These are phyloP conservation scores for Coemansia sp. DNA, from an alignment of 192 early-diverging fungal species.

Conservation along the genomic window DNA sequence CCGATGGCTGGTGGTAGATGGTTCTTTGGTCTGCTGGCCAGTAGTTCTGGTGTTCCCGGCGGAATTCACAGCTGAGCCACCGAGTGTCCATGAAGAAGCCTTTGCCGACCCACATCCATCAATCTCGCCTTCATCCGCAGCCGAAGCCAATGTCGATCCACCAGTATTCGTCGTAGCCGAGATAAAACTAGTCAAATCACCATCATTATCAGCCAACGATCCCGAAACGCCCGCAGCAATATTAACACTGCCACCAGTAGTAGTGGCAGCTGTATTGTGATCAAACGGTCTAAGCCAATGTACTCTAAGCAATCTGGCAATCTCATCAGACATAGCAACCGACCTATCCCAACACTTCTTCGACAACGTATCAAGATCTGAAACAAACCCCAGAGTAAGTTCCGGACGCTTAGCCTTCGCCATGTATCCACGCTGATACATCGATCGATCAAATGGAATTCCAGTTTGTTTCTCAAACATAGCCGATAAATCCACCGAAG, in stretches of 20 bases:
- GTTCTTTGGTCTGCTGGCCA: background rate
- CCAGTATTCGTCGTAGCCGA: background rate
- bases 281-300: slow-evolving; percentile 42
- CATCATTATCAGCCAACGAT: background rate
- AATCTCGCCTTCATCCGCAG: too few species aligned
- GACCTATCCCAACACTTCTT: slow-evolving; percentile 39
- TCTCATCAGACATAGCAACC: slow-evolving; percentile 39
- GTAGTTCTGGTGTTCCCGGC: background rate
- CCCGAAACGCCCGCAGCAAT: background rate
- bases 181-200: background rate
- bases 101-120: too few species aligned
- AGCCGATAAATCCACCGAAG: slow-evolving; percentile 24
- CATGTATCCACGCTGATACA: slow-evolving; percentile 40
- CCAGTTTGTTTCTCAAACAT: slow-evolving; percentile 32
- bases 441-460: slow-evolving; percentile 18
- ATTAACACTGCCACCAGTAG: background rate
- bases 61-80: background rate
- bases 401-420: slow-evolving; percentile 32
- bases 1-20: background rate
- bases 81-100: too few species aligned
- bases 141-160: background rate
- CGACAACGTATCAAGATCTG: slow-evolving; percentile 31
- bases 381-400: slow-evolving; percentile 27
- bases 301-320: slow-evolving; percentile 29
- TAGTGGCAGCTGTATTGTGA: background rate